Evolutionary conservation across 1,284 basidiomycete genomes (phyloP), one percentile per base, ranked within the genome.

Genomic region (Rhodofomes roseus): DNA sequence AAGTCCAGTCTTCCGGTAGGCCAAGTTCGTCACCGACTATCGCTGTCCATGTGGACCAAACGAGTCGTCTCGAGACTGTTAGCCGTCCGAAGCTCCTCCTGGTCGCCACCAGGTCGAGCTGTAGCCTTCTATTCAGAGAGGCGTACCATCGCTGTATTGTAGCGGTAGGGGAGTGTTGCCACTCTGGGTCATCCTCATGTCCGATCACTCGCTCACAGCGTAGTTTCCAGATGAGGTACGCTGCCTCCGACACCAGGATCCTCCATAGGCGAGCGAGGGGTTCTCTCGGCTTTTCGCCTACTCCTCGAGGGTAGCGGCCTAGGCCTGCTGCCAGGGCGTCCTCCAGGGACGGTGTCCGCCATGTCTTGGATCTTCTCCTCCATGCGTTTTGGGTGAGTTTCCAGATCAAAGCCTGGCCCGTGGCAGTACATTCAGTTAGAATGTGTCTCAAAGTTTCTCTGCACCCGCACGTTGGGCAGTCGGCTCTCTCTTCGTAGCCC

Each of bases 211-310:
- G 16, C 22, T 43, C 41, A 22, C 41, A 43, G 1, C 41, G n/a
- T 22, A 43, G 41, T 22, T 20, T n/a, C 41, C 41, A 43, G 9
- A 43, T 43, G 4, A 43, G 41, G n/a, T 43, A 20, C 2, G 11
- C 41, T n/a, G n/a, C 22, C 22, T 43, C 41, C n/a, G 41, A 43
- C 8, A 43, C 20, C 4, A 43, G 41, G 16, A 43, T 43, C 8
- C 41, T 18, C 41, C 41, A 43, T 3, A 43, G n/a, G n/a, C 41
- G 6, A 4, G 12, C 43, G 67, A 36, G 1, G 69, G 48, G 54
- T 72, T 67, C 27, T 56, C n/a, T 18, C 4, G n/a, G n/a, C n/a
- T 43, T 11, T 22, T 5, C 5, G 9, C 12, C 20, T n/a, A 2
- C n/a, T 2, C 22, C n/a, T n/a, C 5, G n/a, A 18, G 4, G 9